phyloP scores from a whole-genome alignment of 129 eudicot species.

The Tanacetum coccineum region DNA sequence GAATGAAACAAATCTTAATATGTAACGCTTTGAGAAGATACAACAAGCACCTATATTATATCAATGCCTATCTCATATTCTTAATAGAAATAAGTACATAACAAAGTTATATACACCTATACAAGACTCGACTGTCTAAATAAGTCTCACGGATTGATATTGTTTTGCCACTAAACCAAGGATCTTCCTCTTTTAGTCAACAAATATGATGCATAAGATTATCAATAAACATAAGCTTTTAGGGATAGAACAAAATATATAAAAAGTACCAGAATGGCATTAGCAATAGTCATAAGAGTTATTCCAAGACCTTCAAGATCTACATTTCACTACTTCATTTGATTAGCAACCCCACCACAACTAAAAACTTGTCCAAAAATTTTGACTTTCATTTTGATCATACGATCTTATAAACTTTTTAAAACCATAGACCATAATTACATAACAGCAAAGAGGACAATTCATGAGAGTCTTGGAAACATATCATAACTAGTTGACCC shows the following conservation, averaged over 20 bases:
- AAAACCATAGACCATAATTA: neutral
- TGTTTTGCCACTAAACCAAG: conserved; percentile 5
- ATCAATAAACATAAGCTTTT: neutral
- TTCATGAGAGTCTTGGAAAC: neutral
- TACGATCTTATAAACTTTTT: neutral
- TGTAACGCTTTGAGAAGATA: conserved; percentile 24
- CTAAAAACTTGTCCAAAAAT: too few species aligned
- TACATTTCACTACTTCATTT: neutral
- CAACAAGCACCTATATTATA: neutral
- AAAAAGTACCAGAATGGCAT: neutral
- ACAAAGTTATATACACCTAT: neutral
- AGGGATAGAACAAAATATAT: neutral
- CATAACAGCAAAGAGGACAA: conserved; percentile 6
- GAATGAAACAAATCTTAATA: conserved; percentile 36
- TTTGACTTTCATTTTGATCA: too few species aligned
- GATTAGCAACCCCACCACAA: neutral
- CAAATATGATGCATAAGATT: neutral
- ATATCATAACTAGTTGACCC: conserved; percentile 20
- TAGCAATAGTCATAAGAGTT: neutral
- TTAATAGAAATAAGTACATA: neutral
- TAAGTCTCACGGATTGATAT: neutral
- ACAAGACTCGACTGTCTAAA: neutral
- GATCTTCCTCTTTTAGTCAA: neutral
- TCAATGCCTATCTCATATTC: conserved; percentile 12
- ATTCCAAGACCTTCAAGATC: neutral